Evolutionary conservation across 2,329 filamentous ascomycete species (phyloP), one percentile per base, ranked within the genome.

Genomic region (Dothidotthia symphoricarpi): DNA sequence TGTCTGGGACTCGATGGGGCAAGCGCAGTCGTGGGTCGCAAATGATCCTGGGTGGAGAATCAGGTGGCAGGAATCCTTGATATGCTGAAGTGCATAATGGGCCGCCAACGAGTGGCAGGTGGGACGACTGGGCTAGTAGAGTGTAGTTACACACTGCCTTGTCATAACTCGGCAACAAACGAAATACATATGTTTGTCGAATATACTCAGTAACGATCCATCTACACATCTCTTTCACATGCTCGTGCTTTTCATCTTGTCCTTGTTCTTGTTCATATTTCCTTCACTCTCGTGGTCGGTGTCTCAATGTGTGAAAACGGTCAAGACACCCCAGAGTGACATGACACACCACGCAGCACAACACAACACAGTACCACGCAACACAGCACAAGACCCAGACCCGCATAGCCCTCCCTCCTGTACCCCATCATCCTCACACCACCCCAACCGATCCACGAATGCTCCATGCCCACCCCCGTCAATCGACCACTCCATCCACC

Each of bases 11-110:
- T 47, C 36, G 45, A 54, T 32, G 41, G 34, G 55, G 55, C 50
- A 57, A 59, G 57, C 57, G 57, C 55, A 60, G 55, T 59, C 52
- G 47, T 44, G 46, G 55, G 55, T 49, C 41, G 39, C 38, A 25
- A 10, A 31, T 39, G 40, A 33, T 45, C 49, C 45, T 40, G 34
- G 27, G 27, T 41, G 34, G 34, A 34, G 30, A 31, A n/a, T n/a
- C n/a, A n/a, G n/a, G n/a, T n/a, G n/a, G n/a, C n/a, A n/a, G n/a
- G n/a, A n/a, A n/a, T n/a, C n/a, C n/a, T n/a, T n/a, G n/a, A n/a
- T n/a, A n/a, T n/a, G n/a, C 30, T 39, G 33, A 34, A 41, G 30
- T 19, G 26, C 24, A 29, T 32, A 41, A 39, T 47, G 43, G 36
- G 42, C 43, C 47, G 44, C 31, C 46, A 41, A 38, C 32, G 38